Base-by-base conservation (phyloP, 2,329 filamentous ascomycete species). In the Ilyonectria sp. region DNA sequence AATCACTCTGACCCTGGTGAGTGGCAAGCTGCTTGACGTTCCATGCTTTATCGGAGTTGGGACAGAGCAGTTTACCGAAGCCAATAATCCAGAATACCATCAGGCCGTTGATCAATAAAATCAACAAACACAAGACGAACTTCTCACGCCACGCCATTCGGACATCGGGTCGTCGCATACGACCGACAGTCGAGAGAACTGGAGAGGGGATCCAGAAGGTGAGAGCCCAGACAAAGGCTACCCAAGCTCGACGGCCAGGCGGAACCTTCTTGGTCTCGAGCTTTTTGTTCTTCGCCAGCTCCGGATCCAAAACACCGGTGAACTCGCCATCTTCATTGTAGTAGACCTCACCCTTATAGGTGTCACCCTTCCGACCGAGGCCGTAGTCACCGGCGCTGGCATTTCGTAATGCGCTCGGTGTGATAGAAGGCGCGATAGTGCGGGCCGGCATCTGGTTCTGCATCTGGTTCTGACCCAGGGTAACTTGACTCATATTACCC, bases 61-160 rank as follows among this genome's bases (percentile, higher is more conserved):
- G 96, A 78, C 96, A 99, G 3, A 98, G 85, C 1, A 99, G 80
- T 62, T 88, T 90, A 37, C 95, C 95, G 74, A 99, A 96, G 44
- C 83, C 89, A 70, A 98, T 88, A 74, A 99, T 98, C 88, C 94
- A 97, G 83, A 99, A 99, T 65, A 98, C 86, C 68, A 99, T 89
- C 31, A 89, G 77, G 44, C 79, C 94, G 81, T 99, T 99, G 72
- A 97, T 82, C 13, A 99, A 75, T 33, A 93, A 79, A 73, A 99
- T 98, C 59, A 97, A 75, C 65, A 93, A 85, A 53, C 95, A 90
- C 11, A 99, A 85, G 0, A 96, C 92, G 11, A 99, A 58, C 82
- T 99, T 99, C 78, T 99, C 96, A 81, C 96, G 90, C 96, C 96
- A 99, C 0, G 96, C 96, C 90, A 98, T 93, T 29, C 96, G 93